phyloP scores from a whole-genome alignment of 306 rosid genomes.

The Quercus gilva region DNA sequence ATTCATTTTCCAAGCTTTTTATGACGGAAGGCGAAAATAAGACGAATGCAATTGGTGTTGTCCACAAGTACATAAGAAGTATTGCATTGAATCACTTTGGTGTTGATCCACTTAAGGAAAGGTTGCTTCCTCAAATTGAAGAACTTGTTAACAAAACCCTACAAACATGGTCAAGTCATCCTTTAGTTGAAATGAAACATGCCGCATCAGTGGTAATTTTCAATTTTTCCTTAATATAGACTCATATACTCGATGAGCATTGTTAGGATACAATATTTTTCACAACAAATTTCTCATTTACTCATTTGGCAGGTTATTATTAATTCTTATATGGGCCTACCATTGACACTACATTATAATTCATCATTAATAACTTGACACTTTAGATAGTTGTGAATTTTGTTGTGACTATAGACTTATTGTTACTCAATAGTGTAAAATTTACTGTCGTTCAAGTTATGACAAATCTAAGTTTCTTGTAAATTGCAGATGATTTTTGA shows the following conservation, averaged over 20 bases:
- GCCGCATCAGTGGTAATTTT: slow-evolving; percentile 27
- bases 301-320: too few relatives aligned
- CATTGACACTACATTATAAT: too few relatives aligned
- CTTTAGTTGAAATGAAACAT: slow-evolving; percentile 35
- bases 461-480: too few relatives aligned
- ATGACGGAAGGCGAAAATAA: slow-evolving; percentile 17
- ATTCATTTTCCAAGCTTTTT: slow-evolving; percentile 7
- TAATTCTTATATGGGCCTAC: too few relatives aligned
- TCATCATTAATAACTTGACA: too few relatives aligned
- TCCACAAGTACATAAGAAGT: slow-evolving; percentile 39
- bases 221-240: too few relatives aligned
- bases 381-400: too few relatives aligned
- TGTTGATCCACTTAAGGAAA: slow-evolving; percentile 27
- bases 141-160: slow-evolving; percentile 13
- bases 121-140: slow-evolving; percentile 29
- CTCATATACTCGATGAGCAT: too few relatives aligned
- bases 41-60: background rate
- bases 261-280: background rate
- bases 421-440: too few relatives aligned
- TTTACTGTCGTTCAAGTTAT: too few relatives aligned
- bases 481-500: slow-evolving; percentile 25
- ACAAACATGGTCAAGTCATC: slow-evolving; percentile 27
- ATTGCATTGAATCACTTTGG: slow-evolving; percentile 34
- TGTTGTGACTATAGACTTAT: too few relatives aligned
- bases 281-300: too few relatives aligned